phyloP scores from a whole-genome alignment of 345 rosid species.

The Rubroshorea leprosula region DNA sequence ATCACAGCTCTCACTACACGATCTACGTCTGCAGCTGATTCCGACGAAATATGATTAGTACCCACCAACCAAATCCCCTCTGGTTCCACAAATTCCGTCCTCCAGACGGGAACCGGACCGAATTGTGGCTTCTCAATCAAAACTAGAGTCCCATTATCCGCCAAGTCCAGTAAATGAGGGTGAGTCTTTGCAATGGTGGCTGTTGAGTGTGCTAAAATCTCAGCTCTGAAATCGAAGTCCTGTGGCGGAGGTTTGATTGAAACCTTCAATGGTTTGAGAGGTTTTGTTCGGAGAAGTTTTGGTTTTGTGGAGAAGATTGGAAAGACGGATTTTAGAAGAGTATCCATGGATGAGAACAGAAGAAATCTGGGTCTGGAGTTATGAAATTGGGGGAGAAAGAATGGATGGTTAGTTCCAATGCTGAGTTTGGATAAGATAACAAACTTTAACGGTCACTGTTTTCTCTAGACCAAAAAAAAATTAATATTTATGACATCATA shows the following conservation, averaged over 20 bases:
- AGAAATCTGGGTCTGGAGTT: not conserved
- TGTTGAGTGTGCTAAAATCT: constrained; percentile 44
- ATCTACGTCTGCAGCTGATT: constrained; percentile 58
- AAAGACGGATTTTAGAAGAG: constrained; percentile 34
- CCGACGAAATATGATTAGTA: constrained; percentile 54
- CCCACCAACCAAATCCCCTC: constrained; percentile 77
- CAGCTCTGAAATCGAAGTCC: constrained; percentile 64
- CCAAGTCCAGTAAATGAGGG: constrained; percentile 61
- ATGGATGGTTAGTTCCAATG: not conserved
- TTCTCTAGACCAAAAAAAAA: too few species aligned
- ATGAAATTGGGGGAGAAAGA: not conserved
- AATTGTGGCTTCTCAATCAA: constrained; percentile 53
- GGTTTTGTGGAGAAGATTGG: constrained; percentile 33
- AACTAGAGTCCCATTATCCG: constrained; percentile 50
- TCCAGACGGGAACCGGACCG: constrained; percentile 79
- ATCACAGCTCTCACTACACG: constrained; percentile 57
- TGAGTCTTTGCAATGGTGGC: constrained; percentile 40
- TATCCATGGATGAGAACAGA: constrained; percentile 38
- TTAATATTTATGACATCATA: too few species aligned
- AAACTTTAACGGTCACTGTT: too few species aligned
- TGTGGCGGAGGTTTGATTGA: constrained; percentile 63
- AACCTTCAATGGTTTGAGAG: constrained; percentile 29
- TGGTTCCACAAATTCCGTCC: constrained; percentile 69
- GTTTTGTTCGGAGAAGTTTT: constrained; percentile 19
- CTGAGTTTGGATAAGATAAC: too few species aligned